A percentile compares a stretch with the other conserved stretches of the same genome.
Evolutionary conservation across 805 yeast genomes (phyloP).

Genomic region (Teunomyces stri): DNA sequence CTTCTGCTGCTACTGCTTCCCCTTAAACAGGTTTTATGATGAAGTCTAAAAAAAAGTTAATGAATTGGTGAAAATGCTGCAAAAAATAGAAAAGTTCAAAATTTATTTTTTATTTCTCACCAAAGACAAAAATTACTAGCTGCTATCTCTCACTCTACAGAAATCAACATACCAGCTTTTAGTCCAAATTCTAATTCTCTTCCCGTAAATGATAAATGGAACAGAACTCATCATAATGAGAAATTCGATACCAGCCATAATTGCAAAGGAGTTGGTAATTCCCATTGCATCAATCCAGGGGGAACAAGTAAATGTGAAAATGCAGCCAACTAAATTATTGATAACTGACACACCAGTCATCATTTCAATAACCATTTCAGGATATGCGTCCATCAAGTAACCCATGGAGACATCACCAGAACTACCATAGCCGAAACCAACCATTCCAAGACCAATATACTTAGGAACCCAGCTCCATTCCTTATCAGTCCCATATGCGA

Average conservation of each 20-base stretch:
- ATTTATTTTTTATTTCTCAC: neutral
- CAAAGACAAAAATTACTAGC: neutral
- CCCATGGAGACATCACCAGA: slow-evolving; percentile 71
- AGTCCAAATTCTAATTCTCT: slow-evolving; percentile 56
- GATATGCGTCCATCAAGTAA: slow-evolving; percentile 65
- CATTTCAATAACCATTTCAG: slow-evolving; percentile 67
- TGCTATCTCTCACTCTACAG: slow-evolving; percentile 37
- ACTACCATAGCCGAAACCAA: slow-evolving; percentile 69
- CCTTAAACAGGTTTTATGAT: neutral
- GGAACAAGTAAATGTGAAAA: slow-evolving; percentile 65
- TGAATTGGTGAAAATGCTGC: neutral
- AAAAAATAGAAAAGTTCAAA: neutral
- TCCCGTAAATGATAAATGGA: slow-evolving; percentile 62
- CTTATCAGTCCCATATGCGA: slow-evolving; percentile 63
- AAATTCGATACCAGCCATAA: slow-evolving; percentile 58
- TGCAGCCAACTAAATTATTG: slow-evolving; percentile 62
- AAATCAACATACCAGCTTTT: slow-evolving; percentile 52
- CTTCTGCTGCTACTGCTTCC: slow-evolving; percentile 20
- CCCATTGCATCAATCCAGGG: slow-evolving; percentile 58
- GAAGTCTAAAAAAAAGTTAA: neutral
- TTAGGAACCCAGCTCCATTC: slow-evolving; percentile 52
- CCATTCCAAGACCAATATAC: slow-evolving; percentile 60
- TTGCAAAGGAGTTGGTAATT: slow-evolving; percentile 56
- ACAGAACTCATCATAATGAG: slow-evolving; percentile 54
- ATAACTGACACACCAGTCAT: slow-evolving; percentile 69